These are phyloP conservation scores for Beta macrorhiza DNA, from an alignment of 179 eudicot species.

Conservation along the genomic window DNA sequence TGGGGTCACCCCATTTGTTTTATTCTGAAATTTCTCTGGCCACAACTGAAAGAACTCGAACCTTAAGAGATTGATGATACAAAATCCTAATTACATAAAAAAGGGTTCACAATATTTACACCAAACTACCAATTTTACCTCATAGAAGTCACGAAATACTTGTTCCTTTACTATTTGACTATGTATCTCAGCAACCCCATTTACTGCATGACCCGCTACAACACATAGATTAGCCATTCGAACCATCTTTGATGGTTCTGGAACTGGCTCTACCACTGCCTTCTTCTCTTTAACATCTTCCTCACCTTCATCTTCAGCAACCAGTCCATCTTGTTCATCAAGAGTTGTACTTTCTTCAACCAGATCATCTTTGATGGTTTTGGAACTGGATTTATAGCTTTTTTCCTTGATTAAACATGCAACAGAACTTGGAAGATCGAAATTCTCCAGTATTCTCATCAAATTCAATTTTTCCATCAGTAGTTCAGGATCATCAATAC, in stretches of 20 bases:
- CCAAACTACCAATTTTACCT: constrained; percentile 39
- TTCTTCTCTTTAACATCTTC: constrained; percentile 21
- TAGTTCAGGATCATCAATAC: constrained; percentile 51
- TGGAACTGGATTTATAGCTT: background rate
- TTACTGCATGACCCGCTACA: constrained; percentile 85
- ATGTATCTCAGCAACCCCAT: constrained; percentile 91
- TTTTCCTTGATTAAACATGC: constrained; percentile 36
- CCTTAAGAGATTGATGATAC: background rate
- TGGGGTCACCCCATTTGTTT: constrained; percentile 93
- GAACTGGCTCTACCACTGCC: constrained; percentile 34
- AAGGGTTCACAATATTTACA: too few species aligned
- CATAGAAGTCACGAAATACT: constrained; percentile 77
- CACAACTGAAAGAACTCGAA: constrained; percentile 52
- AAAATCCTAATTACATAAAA: background rate
- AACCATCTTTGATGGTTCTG: constrained; percentile 65
- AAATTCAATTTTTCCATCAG: constrained; percentile 59
- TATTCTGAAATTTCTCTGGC: constrained; percentile 94
- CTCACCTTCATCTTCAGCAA: constrained; percentile 21
- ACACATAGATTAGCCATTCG: constrained; percentile 93
- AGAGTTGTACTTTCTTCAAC: background rate
- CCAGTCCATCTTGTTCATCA: constrained; percentile 31
- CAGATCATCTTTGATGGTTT: background rate
- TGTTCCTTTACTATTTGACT: constrained; percentile 84
- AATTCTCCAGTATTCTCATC: constrained; percentile 77
- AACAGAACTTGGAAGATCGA: constrained; percentile 59